Evolutionary conservation across 2,329 filamentous ascomycete species (phyloP).

Genomic region (Bipolaris bicolor): DNA sequence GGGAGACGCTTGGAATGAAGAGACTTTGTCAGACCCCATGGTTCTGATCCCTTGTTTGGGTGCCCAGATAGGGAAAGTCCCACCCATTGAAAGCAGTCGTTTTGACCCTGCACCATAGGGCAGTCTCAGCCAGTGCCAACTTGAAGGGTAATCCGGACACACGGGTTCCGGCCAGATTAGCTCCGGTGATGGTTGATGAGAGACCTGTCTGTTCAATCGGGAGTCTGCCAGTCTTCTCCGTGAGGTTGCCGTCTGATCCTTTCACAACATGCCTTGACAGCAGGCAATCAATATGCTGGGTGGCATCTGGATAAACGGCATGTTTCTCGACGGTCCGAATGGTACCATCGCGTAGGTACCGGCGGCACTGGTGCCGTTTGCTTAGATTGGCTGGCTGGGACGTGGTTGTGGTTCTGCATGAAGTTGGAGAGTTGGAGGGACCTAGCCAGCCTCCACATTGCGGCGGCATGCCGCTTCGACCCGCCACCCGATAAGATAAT

Average conservation of each 20-base stretch:
- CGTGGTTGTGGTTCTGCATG: constrained; percentile 7
- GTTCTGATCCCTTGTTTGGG: background rate
- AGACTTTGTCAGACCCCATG: background rate
- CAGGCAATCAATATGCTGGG: background rate
- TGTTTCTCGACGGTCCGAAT: background rate
- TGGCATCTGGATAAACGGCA: background rate
- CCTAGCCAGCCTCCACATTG: background rate
- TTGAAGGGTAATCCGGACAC: background rate
- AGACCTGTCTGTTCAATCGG: background rate
- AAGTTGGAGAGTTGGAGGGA: background rate
- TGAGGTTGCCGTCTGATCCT: background rate
- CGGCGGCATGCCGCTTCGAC: constrained; percentile 2
- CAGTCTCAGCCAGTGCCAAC: background rate
- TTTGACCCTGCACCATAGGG: background rate
- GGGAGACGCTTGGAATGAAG: background rate
- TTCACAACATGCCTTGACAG: background rate
- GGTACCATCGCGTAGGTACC: background rate
- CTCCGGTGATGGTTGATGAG: background rate
- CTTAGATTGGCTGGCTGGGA: constrained; percentile 1
- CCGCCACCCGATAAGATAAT: constrained; percentile 7
- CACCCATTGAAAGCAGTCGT: background rate
- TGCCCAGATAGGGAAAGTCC: background rate
- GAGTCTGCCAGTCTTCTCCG: background rate
- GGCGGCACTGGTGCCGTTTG: background rate
- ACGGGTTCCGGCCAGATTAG: background rate